phyloP scores from a whole-genome alignment of 2,329 filamentous ascomycete genomes.

The Cordyceps militaris region DNA sequence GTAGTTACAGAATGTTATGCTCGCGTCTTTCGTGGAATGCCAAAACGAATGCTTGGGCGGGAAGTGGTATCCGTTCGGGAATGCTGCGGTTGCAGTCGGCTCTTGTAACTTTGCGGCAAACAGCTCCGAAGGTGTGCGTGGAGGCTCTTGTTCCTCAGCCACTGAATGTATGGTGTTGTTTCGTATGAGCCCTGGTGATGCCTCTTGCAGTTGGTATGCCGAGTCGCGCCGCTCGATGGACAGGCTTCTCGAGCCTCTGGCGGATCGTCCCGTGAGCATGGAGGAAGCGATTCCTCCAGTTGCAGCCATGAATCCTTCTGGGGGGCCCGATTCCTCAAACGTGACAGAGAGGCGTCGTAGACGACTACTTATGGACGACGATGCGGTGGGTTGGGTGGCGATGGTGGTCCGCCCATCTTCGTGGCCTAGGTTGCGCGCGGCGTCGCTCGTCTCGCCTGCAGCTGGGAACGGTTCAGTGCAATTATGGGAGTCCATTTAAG shows the following conservation, averaged over 20 bases:
- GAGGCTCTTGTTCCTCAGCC: slow-evolving; percentile 17
- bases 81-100: slow-evolving; percentile 32
- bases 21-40: slow-evolving; percentile 49
- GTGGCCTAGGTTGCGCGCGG: background rate
- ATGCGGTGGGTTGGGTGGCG: slow-evolving; percentile 22
- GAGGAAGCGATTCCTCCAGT: slow-evolving; percentile 39
- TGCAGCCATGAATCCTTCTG: slow-evolving; percentile 41
- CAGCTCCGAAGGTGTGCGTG: background rate
- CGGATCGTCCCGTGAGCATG: slow-evolving; percentile 22
- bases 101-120: slow-evolving; percentile 16
- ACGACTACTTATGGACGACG: slow-evolving; percentile 26
- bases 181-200: slow-evolving; percentile 17
- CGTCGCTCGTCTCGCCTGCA: slow-evolving; percentile 14
- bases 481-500: background rate
- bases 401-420: slow-evolving; percentile 10
- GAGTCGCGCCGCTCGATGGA: slow-evolving; percentile 17
- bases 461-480: slow-evolving; percentile 18
- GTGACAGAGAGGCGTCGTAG: slow-evolving; percentile 27
- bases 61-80: slow-evolving; percentile 60
- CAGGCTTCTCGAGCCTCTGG: slow-evolving; percentile 16
- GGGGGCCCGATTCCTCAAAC: slow-evolving; percentile 41
- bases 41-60: slow-evolving; percentile 54
- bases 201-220: background rate
- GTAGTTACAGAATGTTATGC: slow-evolving; percentile 63
- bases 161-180: slow-evolving; percentile 17